Base-by-base conservation (phyloP, 805 yeast genomes). In the Yueomyces sinensis region DNA sequence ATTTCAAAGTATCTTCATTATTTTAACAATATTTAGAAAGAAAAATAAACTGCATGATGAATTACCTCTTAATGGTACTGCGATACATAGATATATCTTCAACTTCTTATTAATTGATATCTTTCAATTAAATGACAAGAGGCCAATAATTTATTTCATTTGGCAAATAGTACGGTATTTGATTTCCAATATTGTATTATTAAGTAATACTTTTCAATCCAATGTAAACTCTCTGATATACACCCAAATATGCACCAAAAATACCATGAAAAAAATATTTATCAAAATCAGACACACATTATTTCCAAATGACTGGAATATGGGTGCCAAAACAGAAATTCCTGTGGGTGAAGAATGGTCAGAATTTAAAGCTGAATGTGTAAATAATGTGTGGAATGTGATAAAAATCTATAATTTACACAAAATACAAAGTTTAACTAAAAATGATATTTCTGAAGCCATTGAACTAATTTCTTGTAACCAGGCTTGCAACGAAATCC, bases 291-390 rank as follows among this genome's bases (percentile, higher is more conserved):
- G 74, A 34, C 48, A 51, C 22, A 47, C 54, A 22, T 41, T 70
- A n/a, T 70, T 70, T 38, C 74, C 76, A 3, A 51, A 50, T 18
- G 72, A 70, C 45, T 66, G 62, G 13, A 47, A 49, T n/a, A 62
- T 71, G 66, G 75, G 75, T 0, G 68, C 70, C 3, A 59, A 68
- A 4, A 45, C 67, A 17, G 44, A 54, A 3, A 52, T 58, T n/a
- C 74, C 76, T 1, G 47, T 52, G 9, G 54, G 48, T 1, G 59
- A 50, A 17, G 70, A 66, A 38, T 61, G 62, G 36, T 53, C 48
- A 20, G 41, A 41, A 3, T 45, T 59, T 17, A 54, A 58, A 33
- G 13, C 31, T 5, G 44, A 52, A 4, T 49, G 60, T 30, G 45
- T 47, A 15, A 35, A 41, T 17, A 41, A 49, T 19, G n/a, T 62